Evolutionary conservation across 1,284 basidiomycete species (phyloP).

Genomic region (Rhodotorula sp.): DNA sequence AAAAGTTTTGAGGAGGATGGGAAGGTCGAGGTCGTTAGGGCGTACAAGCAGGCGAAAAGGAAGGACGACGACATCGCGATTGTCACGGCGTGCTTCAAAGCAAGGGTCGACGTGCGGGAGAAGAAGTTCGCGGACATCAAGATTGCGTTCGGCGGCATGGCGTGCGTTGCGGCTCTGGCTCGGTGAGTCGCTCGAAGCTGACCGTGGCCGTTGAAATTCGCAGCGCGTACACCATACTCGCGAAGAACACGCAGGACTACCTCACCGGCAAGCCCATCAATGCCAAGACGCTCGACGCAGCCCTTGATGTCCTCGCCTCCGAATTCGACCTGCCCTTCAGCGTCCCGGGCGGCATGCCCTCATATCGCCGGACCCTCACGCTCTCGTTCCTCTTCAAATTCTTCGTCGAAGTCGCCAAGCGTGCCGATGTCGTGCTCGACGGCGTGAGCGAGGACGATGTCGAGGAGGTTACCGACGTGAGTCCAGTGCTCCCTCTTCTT

Average conservation of each 20-base stretch:
- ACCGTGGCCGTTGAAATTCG: too few species aligned
- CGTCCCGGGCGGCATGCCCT: slow-evolving; percentile 51
- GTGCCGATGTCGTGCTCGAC: slow-evolving; percentile 40
- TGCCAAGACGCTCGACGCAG: slow-evolving; percentile 25
- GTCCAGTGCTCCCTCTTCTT: not conserved
- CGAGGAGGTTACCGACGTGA: slow-evolving; percentile 16
- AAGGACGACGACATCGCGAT: slow-evolving; percentile 52
- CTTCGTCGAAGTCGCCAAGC: slow-evolving; percentile 43
- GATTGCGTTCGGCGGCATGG: slow-evolving; percentile 51
- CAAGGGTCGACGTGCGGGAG: slow-evolving; percentile 18
- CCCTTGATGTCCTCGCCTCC: slow-evolving; percentile 26
- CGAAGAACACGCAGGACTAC: slow-evolving; percentile 39
- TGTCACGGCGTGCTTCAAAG: slow-evolving; percentile 47
- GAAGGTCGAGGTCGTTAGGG: slow-evolving; percentile 41
- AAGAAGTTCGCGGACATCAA: slow-evolving; percentile 40
- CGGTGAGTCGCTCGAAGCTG: not conserved
- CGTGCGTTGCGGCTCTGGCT: slow-evolving; percentile 31
- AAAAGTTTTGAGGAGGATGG: slow-evolving; percentile 15
- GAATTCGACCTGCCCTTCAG: slow-evolving; percentile 48
- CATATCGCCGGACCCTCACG: slow-evolving; percentile 49
- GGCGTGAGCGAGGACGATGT: slow-evolving; percentile 27
- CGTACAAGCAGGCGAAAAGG: slow-evolving; percentile 50
- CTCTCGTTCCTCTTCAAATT: slow-evolving; percentile 50
- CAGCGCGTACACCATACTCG: slow-evolving; percentile 26
- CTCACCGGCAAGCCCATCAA: slow-evolving; percentile 39